A percentile compares a stretch with the other conserved stretches of the same genome.
Evolutionary conservation across 2,329 filamentous ascomycete genomes (phyloP).

Genomic region (Talaromyces marneffei): DNA sequence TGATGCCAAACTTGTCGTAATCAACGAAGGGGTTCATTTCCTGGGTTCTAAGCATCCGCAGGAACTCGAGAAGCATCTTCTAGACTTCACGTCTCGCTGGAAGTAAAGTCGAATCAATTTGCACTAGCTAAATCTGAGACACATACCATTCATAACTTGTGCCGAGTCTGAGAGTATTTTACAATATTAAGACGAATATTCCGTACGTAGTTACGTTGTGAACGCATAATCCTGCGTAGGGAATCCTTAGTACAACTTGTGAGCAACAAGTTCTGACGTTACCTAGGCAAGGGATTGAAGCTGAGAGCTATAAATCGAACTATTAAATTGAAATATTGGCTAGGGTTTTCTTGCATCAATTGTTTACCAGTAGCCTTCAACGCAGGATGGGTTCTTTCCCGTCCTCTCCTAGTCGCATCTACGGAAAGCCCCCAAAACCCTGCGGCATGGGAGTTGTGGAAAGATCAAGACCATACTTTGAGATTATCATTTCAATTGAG

Average conservation of each 20-base stretch:
- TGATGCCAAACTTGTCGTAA: constrained; percentile 35
- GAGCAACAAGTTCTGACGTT: background rate
- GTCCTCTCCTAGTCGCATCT: constrained; percentile 21
- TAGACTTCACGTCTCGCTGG: constrained; percentile 10
- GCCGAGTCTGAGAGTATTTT: background rate
- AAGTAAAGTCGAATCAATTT: background rate
- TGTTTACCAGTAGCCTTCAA: no score
- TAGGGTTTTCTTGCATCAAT: no score
- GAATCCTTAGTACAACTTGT: background rate
- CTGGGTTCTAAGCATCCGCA: constrained; percentile 40
- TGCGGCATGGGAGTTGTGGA: constrained; percentile 12
- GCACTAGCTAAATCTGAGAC: background rate
- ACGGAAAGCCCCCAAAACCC: constrained; percentile 8
- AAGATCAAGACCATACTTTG: constrained; percentile 16
- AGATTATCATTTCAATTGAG: no score
- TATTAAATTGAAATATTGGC: background rate
- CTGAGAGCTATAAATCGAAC: background rate
- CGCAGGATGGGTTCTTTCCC: constrained; percentile 31
- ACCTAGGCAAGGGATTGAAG: background rate
- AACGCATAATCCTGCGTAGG: background rate
- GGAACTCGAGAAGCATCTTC: constrained; percentile 27
- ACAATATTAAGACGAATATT: background rate
- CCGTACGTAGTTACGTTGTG: background rate
- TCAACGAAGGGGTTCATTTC: constrained; percentile 44
- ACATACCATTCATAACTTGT: background rate